These are phyloP conservation scores for Penicillium sp. DNA, from an alignment of 2,329 filamentous ascomycete species.

Conservation along the genomic window DNA sequence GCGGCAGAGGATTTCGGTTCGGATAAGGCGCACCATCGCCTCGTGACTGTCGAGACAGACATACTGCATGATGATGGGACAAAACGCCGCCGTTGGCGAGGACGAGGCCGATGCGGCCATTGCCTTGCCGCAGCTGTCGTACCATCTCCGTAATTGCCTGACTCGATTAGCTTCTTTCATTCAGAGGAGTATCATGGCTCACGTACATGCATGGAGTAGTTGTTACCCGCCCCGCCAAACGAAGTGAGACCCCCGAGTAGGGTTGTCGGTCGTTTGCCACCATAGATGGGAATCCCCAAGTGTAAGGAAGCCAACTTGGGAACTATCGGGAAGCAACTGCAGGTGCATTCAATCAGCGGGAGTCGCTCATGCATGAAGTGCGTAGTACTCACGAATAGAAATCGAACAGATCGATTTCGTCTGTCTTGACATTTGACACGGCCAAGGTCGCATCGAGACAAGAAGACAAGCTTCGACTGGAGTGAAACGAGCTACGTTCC, in stretches of 20 bases:
- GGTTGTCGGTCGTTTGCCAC: constrained; percentile 56
- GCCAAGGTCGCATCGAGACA: constrained; percentile 1
- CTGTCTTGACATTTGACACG: constrained; percentile 25
- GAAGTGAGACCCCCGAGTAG: constrained; percentile 67
- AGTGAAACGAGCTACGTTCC: constrained; percentile 42
- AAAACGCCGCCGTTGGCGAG: constrained; percentile 67
- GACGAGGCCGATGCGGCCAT: constrained; percentile 55
- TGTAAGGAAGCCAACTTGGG: constrained; percentile 66
- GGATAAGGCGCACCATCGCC: background rate
- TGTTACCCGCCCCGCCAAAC: constrained; percentile 71
- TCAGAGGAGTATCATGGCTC: background rate
- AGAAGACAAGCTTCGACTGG: background rate
- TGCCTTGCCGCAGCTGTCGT: constrained; percentile 52
- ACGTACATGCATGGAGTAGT: constrained; percentile 67
- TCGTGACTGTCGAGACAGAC: constrained; percentile 57
- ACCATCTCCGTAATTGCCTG: constrained; percentile 58
- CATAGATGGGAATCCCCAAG: constrained; percentile 54
- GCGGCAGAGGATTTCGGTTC: background rate
- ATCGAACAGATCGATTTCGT: constrained; percentile 62
- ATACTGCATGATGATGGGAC: constrained; percentile 66
- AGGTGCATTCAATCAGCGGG: background rate
- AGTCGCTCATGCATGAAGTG: background rate
- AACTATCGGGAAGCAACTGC: constrained; percentile 65
- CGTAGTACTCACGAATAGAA: constrained; percentile 56
- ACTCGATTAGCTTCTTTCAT: background rate